Conservation (phyloP, 495 filamentous ascomycete species). For the Aspergillus funiculosus region DNA sequence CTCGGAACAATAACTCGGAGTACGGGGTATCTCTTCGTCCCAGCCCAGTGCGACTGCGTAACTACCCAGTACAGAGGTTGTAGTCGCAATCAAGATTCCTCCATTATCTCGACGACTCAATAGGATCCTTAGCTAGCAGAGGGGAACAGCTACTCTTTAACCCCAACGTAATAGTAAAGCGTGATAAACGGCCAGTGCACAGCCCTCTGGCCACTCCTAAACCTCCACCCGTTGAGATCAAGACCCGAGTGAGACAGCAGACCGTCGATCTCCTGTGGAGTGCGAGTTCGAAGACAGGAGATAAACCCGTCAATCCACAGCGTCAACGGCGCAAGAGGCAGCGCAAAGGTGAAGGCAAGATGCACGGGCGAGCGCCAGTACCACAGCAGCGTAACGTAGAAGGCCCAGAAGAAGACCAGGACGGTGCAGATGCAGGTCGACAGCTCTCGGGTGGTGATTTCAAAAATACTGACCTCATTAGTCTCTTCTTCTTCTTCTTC, state of each 20-base stretch:
- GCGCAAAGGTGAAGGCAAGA: conserved; percentile 57
- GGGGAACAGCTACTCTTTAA: no score
- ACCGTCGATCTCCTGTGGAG: conserved; percentile 54
- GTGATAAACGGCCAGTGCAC: conserved; percentile 25
- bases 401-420: conserved; percentile 48
- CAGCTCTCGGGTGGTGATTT: conserved; percentile 58
- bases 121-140: no score
- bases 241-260: conserved; percentile 49
- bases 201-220: conserved; percentile 45
- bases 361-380: conserved; percentile 54
- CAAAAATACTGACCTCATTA: conserved; percentile 51
- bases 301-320: conserved; percentile 62
- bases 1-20: no score
- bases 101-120: no score
- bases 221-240: conserved; percentile 45
- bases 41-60: no score
- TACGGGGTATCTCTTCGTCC: no score
- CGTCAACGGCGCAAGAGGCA: conserved; percentile 60
- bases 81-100: no score
- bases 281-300: conserved; percentile 59
- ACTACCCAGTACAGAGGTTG: no score
- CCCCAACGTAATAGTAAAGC: conserved; percentile 18
- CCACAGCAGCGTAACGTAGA: conserved; percentile 52
- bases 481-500: not conserved
- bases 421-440: conserved; percentile 49